Conservation (phyloP, 2,329 filamentous ascomycete species). For the Colletotrichum shisoi region DNA sequence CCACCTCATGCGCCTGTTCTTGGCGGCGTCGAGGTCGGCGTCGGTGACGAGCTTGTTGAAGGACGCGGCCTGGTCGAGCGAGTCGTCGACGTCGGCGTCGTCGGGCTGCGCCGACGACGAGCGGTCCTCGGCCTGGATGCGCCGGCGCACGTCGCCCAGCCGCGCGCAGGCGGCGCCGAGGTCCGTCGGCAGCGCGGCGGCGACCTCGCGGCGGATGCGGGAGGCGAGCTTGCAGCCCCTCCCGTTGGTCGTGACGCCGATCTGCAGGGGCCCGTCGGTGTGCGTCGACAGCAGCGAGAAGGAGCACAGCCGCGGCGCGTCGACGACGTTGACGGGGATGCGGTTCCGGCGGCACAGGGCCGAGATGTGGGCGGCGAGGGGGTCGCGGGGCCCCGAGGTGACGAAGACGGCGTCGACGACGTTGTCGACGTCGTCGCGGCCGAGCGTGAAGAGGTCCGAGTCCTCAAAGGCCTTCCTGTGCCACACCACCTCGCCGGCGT, state of each 20-base stretch:
- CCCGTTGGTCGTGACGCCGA: conserved; percentile 95
- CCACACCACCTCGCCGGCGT: conserved; percentile 72
- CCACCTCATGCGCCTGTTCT: conserved; percentile 88
- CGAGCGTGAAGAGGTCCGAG: conserved; percentile 75
- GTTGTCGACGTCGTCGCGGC: conserved; percentile 77
- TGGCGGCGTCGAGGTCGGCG: conserved; percentile 75
- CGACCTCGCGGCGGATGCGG: conserved; percentile 86
- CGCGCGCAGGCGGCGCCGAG: conserved; percentile 80
- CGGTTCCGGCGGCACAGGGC: conserved; percentile 77
- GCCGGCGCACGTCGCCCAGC: conserved; percentile 75
- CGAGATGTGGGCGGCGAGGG: conserved; percentile 69
- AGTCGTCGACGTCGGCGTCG: conserved; percentile 65
- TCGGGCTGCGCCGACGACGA: conserved; percentile 41
- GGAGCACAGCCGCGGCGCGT: conserved; percentile 84
- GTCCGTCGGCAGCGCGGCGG: conserved; percentile 75
- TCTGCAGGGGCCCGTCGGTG: conserved; percentile 87
- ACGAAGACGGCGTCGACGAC: conserved; percentile 95
- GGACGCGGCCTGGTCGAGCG: conserved; percentile 75
- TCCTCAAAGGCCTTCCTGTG: conserved; percentile 72
- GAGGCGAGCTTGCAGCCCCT: conserved; percentile 93
- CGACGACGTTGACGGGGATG: conserved; percentile 92
- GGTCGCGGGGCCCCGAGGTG: conserved; percentile 64
- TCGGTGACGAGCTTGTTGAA: conserved; percentile 86
- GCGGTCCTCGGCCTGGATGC: conserved; percentile 78
- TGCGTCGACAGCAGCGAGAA: conserved; percentile 91